Conservation (phyloP, 768 basidiomycete species). For the Filobasidium floriforme region DNA sequence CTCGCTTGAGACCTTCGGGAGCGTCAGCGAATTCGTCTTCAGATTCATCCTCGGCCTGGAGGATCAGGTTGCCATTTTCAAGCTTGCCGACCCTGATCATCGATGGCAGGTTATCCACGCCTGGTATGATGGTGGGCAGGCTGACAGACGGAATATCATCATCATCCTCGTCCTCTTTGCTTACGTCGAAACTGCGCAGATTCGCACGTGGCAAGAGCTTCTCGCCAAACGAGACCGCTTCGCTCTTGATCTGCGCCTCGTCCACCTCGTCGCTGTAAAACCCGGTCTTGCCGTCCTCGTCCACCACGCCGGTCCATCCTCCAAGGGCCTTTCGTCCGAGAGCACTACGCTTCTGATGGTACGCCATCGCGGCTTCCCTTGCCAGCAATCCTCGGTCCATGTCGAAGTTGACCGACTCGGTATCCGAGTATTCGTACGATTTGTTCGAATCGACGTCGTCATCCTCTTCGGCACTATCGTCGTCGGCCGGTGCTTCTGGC, state of each 20-base stretch:
- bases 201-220: slow-evolving; percentile 15
- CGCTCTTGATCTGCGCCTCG: not conserved
- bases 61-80: slow-evolving; percentile 22
- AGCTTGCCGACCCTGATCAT: slow-evolving; percentile 22
- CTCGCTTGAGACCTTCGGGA: not conserved
- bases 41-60: slow-evolving; percentile 18
- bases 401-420: slow-evolving; percentile 19
- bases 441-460: slow-evolving; percentile 4
- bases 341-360: slow-evolving; percentile 21
- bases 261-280: slow-evolving; percentile 21
- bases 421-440: slow-evolving; percentile 20
- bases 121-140: slow-evolving; percentile 18
- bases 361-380: slow-evolving; percentile 23
- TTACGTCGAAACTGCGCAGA: not conserved
- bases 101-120: slow-evolving; percentile 9
- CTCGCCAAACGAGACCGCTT: slow-evolving; percentile 19
- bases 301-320: slow-evolving; percentile 22
- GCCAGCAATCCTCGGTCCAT: slow-evolving; percentile 22
- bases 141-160: slow-evolving; percentile 17
- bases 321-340: slow-evolving; percentile 21
- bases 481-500: not conserved
- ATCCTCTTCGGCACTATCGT: not conserved
- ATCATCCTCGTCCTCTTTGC: slow-evolving; percentile 10
- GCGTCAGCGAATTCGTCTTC: slow-evolving; percentile 11
- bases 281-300: slow-evolving; percentile 17